Evolutionary conservation across 495 filamentous ascomycete species (phyloP).

Genomic region (Halenospora varia): DNA sequence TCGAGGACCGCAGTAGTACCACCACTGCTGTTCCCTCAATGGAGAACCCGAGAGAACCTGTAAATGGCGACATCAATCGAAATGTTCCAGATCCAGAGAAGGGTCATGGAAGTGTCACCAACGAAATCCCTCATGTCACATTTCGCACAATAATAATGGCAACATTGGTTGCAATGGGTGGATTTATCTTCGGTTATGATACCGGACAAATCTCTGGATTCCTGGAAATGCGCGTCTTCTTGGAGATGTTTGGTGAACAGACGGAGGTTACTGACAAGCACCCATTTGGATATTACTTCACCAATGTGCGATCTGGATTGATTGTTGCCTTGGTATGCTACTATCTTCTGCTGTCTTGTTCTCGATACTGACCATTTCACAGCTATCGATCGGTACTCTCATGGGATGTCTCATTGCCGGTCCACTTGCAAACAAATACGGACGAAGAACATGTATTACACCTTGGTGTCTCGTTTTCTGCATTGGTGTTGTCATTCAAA

Average conservation of each 20-base stretch:
- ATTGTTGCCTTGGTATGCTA: constrained; percentile 46
- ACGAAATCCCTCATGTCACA: constrained; percentile 43
- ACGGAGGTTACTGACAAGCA: constrained; percentile 23
- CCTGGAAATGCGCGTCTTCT: constrained; percentile 54
- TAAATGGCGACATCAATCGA: background rate
- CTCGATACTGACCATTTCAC: too few relatives aligned
- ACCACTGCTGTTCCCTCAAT: constrained; percentile 6
- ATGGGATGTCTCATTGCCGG: constrained; percentile 72
- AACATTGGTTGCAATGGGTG: constrained; percentile 55
- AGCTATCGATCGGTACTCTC: constrained; percentile 83
- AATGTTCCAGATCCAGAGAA: constrained; percentile 2
- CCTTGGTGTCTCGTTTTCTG: constrained; percentile 63
- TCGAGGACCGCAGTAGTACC: background rate
- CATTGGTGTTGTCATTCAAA: constrained; percentile 76
- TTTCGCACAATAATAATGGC: constrained; percentile 46
- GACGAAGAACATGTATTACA: constrained; percentile 68
- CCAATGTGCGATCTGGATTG: constrained; percentile 50
- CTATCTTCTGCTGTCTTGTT: constrained; percentile 34
- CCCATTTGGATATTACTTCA: constrained; percentile 49
- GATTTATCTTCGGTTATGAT: constrained; percentile 72
- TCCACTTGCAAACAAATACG: constrained; percentile 64
- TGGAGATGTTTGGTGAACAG: constrained; percentile 36
- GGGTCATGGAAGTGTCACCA: background rate
- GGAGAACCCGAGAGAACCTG: background rate
- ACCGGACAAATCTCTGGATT: constrained; percentile 60